A percentile compares a stretch with the other conserved stretches of the same genome.
Evolutionary conservation across 805 yeast species (phyloP).

Genomic region (Jamesozyma hellenica): DNA sequence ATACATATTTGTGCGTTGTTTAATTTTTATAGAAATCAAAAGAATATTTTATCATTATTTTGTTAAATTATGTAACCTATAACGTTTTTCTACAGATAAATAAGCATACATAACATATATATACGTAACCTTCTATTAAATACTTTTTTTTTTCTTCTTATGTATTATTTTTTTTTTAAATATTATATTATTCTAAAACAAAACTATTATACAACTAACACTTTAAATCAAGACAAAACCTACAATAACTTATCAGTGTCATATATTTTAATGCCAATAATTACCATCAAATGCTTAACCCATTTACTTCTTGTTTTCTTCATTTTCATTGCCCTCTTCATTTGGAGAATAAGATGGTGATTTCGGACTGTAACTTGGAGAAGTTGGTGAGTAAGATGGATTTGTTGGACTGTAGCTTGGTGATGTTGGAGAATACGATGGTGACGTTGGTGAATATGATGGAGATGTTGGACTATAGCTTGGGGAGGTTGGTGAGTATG

Average conservation of each 20-base stretch:
- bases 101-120: neutral
- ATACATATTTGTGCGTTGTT: neutral
- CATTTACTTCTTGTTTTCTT: slow-evolving; percentile 12
- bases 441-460: slow-evolving; percentile 55
- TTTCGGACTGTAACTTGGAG: slow-evolving; percentile 58
- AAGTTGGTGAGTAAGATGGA: slow-evolving; percentile 54
- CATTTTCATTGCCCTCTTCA: slow-evolving; percentile 14
- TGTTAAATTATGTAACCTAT: neutral
- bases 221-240: too few relatives aligned
- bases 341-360: slow-evolving; percentile 60
- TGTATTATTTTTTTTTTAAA: neutral
- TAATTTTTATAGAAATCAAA: neutral
- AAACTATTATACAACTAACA: slow-evolving; percentile 6
- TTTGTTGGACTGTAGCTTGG: slow-evolving; percentile 55
- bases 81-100: neutral
- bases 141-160: neutral
- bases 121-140: neutral
- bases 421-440: slow-evolving; percentile 50
- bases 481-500: slow-evolving; percentile 45
- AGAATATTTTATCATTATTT: neutral
- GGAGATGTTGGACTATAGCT: slow-evolving; percentile 59
- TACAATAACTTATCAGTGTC: neutral
- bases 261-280: slow-evolving; percentile 2
- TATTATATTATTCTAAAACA: neutral
- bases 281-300: slow-evolving; percentile 1